Evolutionary conservation across 2,329 filamentous ascomycete species (phyloP).

Genomic region (Neonectria faginata): DNA sequence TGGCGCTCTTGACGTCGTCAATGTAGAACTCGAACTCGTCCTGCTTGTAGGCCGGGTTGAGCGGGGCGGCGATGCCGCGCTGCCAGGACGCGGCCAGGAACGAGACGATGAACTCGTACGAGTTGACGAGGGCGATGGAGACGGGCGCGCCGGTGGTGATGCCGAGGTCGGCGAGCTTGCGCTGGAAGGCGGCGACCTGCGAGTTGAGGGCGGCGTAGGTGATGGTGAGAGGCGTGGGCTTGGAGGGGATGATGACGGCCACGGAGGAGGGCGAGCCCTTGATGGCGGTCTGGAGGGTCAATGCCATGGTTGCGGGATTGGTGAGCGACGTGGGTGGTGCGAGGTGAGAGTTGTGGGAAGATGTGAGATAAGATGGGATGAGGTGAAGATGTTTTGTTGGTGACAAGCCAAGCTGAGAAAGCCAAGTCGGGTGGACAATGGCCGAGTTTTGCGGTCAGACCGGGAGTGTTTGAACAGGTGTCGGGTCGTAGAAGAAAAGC

Average conservation of each 20-base stretch:
- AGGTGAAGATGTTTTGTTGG: constrained; percentile 1
- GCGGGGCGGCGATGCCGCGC: constrained; percentile 83
- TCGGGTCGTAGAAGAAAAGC: not conserved
- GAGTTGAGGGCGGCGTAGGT: constrained; percentile 75
- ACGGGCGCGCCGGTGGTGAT: constrained; percentile 77
- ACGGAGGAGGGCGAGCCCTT: constrained; percentile 58
- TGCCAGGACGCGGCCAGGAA: constrained; percentile 91
- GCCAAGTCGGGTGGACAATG: not conserved
- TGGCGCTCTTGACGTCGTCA: constrained; percentile 82
- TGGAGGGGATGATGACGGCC: constrained; percentile 80
- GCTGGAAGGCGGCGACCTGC: constrained; percentile 78
- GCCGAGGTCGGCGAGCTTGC: constrained; percentile 80
- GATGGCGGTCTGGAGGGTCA: constrained; percentile 65
- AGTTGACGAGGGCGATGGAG: constrained; percentile 86
- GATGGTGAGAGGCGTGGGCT: constrained; percentile 70
- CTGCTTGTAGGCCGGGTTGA: constrained; percentile 91
- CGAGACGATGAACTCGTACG: constrained; percentile 87
- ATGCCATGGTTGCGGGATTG: constrained; percentile 46
- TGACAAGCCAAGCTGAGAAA: not conserved
- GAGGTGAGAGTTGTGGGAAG: not conserved
- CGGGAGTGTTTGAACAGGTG: not conserved
- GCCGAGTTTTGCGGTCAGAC: not conserved
- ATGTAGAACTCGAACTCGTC: constrained; percentile 94
- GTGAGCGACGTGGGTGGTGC: constrained; percentile 5
- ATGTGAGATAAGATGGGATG: not conserved